Conservation (phyloP, 1,139 yeast genomes). For the Yamadazyma triangularis region DNA sequence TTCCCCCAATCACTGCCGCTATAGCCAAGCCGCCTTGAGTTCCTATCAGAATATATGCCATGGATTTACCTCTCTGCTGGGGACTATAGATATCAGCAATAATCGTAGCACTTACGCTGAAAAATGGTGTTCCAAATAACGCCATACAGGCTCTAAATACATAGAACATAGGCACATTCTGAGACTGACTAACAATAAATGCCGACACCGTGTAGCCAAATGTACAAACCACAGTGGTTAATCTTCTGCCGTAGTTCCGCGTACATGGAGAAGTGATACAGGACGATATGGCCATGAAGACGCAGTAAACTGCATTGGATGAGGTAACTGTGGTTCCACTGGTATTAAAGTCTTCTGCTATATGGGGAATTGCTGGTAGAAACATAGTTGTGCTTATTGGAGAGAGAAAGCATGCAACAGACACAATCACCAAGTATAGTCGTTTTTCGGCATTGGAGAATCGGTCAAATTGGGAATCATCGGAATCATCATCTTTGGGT, state of each 20-base stretch:
- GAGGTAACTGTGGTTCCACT: slow-evolving; percentile 43
- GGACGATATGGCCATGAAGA: slow-evolving; percentile 50
- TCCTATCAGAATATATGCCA: slow-evolving; percentile 41
- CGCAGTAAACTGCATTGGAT: slow-evolving; percentile 46
- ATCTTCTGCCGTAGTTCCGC: slow-evolving; percentile 46
- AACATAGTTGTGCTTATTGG: slow-evolving; percentile 41
- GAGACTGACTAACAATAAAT: slow-evolving; percentile 40
- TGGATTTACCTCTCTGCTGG: slow-evolving; percentile 40
- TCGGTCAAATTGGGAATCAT: slow-evolving; percentile 8
- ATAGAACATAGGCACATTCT: slow-evolving; percentile 46
- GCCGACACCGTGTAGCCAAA: slow-evolving; percentile 28
- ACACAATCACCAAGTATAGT: slow-evolving; percentile 12
- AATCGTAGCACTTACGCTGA: slow-evolving; percentile 42
- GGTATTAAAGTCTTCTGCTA: slow-evolving; percentile 40
- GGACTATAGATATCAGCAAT: slow-evolving; percentile 46
- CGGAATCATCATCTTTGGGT: no score
- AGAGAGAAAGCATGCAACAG: slow-evolving; percentile 30
- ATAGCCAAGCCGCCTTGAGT: slow-evolving; percentile 46
- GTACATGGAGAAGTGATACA: slow-evolving; percentile 45
- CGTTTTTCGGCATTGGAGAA: slow-evolving; percentile 9
- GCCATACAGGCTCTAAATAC: slow-evolving; percentile 44
- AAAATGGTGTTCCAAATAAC: slow-evolving; percentile 50
- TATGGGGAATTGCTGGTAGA: slow-evolving; percentile 47
- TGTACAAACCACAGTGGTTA: slow-evolving; percentile 35
- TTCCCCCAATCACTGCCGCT: slow-evolving; percentile 45